Conservation (phyloP, 352 stramenopile species). For the Pythium guiyangense region DNA sequence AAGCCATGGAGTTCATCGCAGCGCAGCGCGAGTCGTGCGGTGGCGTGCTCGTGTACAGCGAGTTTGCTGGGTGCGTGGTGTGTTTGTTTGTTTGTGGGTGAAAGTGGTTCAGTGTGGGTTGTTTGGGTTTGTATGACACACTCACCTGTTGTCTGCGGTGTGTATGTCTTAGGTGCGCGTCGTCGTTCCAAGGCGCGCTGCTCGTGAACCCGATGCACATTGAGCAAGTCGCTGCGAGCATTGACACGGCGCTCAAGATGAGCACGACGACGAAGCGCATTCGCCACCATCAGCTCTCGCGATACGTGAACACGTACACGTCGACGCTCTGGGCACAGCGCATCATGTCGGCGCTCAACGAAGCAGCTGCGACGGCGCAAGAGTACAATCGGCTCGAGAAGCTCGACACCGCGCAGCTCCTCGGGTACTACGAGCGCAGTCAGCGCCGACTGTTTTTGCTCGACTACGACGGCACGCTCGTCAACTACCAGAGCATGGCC, state of each 20-base stretch:
- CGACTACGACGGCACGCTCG: constrained; percentile 84
- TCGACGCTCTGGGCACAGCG: constrained; percentile 81
- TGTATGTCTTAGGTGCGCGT: constrained; percentile 64
- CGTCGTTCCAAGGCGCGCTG: constrained; percentile 84
- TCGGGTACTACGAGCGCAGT: constrained; percentile 82
- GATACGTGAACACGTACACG: constrained; percentile 89
- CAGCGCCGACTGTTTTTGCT: constrained; percentile 78
- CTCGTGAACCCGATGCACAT: constrained; percentile 89
- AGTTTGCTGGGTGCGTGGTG: constrained; percentile 73
- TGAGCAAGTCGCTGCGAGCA: constrained; percentile 81
- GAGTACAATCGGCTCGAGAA: constrained; percentile 88
- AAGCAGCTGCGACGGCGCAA: constrained; percentile 64
- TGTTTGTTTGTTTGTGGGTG: background rate
- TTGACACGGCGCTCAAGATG: constrained; percentile 84
- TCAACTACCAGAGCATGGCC: constrained; percentile 77
- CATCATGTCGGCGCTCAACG: constrained; percentile 80
- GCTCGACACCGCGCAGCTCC: constrained; percentile 74
- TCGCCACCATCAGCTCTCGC: constrained; percentile 76
- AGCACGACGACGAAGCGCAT: constrained; percentile 85
- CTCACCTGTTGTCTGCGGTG: constrained; percentile 12
- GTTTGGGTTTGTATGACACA: background rate
- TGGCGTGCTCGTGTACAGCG: constrained; percentile 87
- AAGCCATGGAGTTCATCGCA: constrained; percentile 90
- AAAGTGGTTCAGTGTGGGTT: background rate
- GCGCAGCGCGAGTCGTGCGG: constrained; percentile 77